Percentiles rank a stretch among this genome's conserved stretches.
These are phyloP conservation scores for Epithele typhae DNA, from an alignment of 768 basidiomycete species.

Conservation along the genomic window DNA sequence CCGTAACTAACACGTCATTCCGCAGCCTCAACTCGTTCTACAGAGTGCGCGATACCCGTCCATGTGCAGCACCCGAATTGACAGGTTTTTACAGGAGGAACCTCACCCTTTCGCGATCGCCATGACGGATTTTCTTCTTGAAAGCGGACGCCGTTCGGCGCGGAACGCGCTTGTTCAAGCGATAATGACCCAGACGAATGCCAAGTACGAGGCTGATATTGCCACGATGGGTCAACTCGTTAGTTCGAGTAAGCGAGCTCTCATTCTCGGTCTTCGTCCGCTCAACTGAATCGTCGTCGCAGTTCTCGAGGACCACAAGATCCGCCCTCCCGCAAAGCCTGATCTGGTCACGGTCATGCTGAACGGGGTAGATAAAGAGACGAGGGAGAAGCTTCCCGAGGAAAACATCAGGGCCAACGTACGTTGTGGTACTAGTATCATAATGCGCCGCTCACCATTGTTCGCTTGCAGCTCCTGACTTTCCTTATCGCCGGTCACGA, in stretches of 20 bases:
- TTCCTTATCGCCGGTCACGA: conserved; percentile 47
- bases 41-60: conserved; percentile 21
- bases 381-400: conserved; percentile 36
- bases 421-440: conserved; percentile 1
- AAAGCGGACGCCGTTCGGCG: conserved; percentile 31
- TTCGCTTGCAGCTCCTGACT: conserved; percentile 34
- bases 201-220: conserved; percentile 37
- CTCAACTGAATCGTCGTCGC: neutral
- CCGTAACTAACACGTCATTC: too few relatives aligned
- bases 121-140: conserved; percentile 40
- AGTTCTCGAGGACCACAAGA: conserved; percentile 37
- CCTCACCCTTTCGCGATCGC: conserved; percentile 35
- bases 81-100: conserved; percentile 20
- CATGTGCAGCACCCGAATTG: too few relatives aligned
- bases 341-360: conserved; percentile 45
- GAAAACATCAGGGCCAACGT: conserved; percentile 41
- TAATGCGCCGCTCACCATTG: too few relatives aligned
- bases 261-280: neutral
- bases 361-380: conserved; percentile 38
- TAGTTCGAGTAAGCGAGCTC: conserved; percentile 30
- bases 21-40: conserved; percentile 45
- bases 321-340: conserved; percentile 33
- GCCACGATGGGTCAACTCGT: conserved; percentile 35
- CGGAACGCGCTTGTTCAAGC: conserved; percentile 32
- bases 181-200: conserved; percentile 31